Evolutionary conservation across 306 rosid genomes (phyloP), one percentile per base, ranked within the genome.

Genomic region (Canavalia ensiformis): DNA sequence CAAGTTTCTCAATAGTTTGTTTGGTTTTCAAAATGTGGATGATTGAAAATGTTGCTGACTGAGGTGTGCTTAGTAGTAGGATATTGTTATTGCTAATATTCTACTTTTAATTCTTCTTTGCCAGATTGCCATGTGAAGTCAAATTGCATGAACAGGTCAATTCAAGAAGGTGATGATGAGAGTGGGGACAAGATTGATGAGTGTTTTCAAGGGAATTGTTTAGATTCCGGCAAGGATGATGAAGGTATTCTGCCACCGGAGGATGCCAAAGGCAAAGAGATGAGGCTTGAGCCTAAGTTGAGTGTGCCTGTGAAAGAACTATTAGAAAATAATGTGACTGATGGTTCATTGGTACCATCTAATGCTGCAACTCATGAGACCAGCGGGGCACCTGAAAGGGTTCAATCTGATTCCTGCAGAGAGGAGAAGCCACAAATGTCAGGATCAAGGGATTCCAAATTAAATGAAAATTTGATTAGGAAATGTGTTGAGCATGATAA

Each of bases 41-140:
- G 59, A 62, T 77, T 79, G 50, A 13, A 46, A 74, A 50, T 60
- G 80, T 59, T 39, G 82, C 45, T 59, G 57, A 54, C 73, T 39
- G 39, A 10, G 68, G 60, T 70, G 25, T 55, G 49, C 29, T 10
- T 75, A 25, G 65, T 75, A 7, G 59, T 68, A 41, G 64, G 44
- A n/a, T 68, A 2, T 35, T 79, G 60, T 49, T 67, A 29, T 46
- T 77, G n/a, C n/a, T 75, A 56, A 66, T 30, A 10, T 76, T 66
- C 13, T 47, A 30, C 34, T 51, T 54, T 75, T 67, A 33, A 42
- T 56, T 81, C 41, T 60, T 74, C 82, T 81, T 39, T 84, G 78
- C 56, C 77, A 94, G 98, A 56, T 69, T 41, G 34, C 80, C 77
- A 7, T 9, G 78, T 57, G 85, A 80, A 81, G 83, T 29, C 66